These are phyloP conservation scores for Nakaseomyces bracarensis DNA, from an alignment of 1,139 yeast species.

Conservation along the genomic window DNA sequence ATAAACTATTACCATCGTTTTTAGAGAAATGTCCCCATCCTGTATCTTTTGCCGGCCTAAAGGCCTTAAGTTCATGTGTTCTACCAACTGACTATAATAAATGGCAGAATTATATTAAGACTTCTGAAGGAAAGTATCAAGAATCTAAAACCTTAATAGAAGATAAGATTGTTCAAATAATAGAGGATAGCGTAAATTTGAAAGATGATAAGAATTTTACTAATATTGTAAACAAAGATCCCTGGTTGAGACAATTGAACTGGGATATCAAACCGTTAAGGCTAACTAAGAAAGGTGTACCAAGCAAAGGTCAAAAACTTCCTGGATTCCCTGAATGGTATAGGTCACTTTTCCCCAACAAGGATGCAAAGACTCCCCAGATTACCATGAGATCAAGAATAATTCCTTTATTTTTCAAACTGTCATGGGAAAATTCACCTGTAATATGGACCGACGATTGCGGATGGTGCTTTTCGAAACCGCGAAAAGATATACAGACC, in stretches of 20 bases:
- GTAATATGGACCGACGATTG: slow-evolving; percentile 65
- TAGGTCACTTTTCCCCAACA: slow-evolving; percentile 54
- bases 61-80: slow-evolving; percentile 66
- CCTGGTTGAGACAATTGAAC: slow-evolving; percentile 85
- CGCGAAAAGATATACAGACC: slow-evolving; percentile 33
- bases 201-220: slow-evolving; percentile 27
- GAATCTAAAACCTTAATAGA: slow-evolving; percentile 51
- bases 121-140: slow-evolving; percentile 61
- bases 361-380: slow-evolving; percentile 38
- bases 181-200: slow-evolving; percentile 47
- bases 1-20: slow-evolving; percentile 63
- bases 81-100: slow-evolving; percentile 61
- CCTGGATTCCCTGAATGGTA: slow-evolving; percentile 97
- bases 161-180: slow-evolving; percentile 49
- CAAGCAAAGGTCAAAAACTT: slow-evolving; percentile 66
- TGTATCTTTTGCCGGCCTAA: slow-evolving; percentile 82
- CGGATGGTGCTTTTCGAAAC: slow-evolving; percentile 86
- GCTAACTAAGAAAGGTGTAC: slow-evolving; percentile 64
- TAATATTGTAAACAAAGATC: slow-evolving; percentile 43
- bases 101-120: slow-evolving; percentile 67
- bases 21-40: slow-evolving; percentile 77
- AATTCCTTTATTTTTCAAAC: slow-evolving; percentile 64
- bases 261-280: slow-evolving; percentile 66
- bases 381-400: slow-evolving; percentile 66
- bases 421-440: slow-evolving; percentile 84